Base-by-base conservation (phyloP, 768 basidiomycete genomes). In the Cyclocybe cylindracea region DNA sequence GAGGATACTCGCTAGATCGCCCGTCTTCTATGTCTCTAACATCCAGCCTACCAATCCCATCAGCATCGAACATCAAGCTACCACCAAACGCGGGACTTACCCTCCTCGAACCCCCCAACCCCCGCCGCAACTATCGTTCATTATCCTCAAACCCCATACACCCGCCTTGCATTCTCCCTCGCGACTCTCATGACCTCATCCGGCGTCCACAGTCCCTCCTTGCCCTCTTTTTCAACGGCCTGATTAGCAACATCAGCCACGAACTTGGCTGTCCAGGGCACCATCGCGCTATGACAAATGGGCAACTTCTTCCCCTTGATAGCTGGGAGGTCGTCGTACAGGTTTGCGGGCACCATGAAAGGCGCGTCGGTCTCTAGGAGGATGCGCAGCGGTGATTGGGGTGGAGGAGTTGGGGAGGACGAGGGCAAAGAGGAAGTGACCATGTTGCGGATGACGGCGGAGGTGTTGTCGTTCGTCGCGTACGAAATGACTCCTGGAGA, bases 281-380 rank as follows among this genome's bases (percentile, higher is more conserved):
- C 79, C 87, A 93, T 91, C 0, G 82, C 89, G 0, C 83, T 82
- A 60, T 91, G 90, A 48, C 79, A 89, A 7, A 93, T 63, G 0
- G 91, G 87, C 0, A 93, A 66, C 56, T 78, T 75, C 56, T 79
- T 80, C 2, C 85, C 83, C 57, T 83, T 83, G 16, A 78, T 66
- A 0, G 60, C 66, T 1, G 79, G 74, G 0, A 90, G 67, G 0
- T 83, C 72, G 2, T 69, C 64, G 61, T 90, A 91, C 13, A 94
- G 65, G 52, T 88, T 93, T 0, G 81, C 73, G 0, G 92, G 92
- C 0, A 87, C 78, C 92, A 94, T 94, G 70, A 79, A 94, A 0
- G 92, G 92, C 3, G 90, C 91, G 57, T 94, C 92, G 0, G 92
- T 92, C 67, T 94, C 92, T 2, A 94, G 76, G 0, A 93, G 66